Conservation (phyloP, 2,329 filamentous ascomycete genomes). For the Xylariomycetidae sp. region DNA sequence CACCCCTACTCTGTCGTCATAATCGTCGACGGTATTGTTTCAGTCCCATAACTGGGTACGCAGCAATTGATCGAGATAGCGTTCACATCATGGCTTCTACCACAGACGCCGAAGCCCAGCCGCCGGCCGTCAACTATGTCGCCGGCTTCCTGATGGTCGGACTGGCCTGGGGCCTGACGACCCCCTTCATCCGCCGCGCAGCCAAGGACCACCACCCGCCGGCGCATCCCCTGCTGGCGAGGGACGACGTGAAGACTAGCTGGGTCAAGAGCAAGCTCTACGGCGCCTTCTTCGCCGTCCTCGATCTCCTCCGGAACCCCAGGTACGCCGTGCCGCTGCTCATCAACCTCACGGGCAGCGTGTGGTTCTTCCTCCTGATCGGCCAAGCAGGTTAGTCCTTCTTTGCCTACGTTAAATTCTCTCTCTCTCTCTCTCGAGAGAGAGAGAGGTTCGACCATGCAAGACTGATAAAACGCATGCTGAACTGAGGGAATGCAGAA, state of each 20-base stretch:
- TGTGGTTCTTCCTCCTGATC: constrained; percentile 96
- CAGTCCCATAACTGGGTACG: neutral
- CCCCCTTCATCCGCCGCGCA: constrained; percentile 84
- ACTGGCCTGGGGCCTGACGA: constrained; percentile 88
- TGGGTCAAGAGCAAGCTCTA: constrained; percentile 60
- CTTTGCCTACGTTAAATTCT: neutral
- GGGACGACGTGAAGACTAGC: constrained; percentile 47
- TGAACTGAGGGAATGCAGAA: constrained; percentile 47
- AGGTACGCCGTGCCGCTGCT: constrained; percentile 80
- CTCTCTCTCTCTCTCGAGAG: constrained; percentile 1
- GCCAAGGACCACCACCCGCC: constrained; percentile 69
- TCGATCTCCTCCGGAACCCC: constrained; percentile 75
- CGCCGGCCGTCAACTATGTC: constrained; percentile 71
- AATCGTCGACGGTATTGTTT: too few relatives aligned
- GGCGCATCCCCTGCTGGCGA: constrained; percentile 49
- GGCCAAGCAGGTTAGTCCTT: constrained; percentile 74
- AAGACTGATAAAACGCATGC: too few relatives aligned
- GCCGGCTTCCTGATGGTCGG: constrained; percentile 88
- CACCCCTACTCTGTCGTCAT: too few relatives aligned
- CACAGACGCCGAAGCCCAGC: constrained; percentile 26
- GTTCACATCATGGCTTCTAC: constrained; percentile 15
- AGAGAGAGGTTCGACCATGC: too few relatives aligned
- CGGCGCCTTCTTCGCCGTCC: constrained; percentile 66
- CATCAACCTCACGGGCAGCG: constrained; percentile 84
- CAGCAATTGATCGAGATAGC: neutral